A percentile compares a stretch with the other conserved stretches of the same genome.
Conservation (phyloP, 306 rosid genomes). For the Gastrolobium bilobum region DNA sequence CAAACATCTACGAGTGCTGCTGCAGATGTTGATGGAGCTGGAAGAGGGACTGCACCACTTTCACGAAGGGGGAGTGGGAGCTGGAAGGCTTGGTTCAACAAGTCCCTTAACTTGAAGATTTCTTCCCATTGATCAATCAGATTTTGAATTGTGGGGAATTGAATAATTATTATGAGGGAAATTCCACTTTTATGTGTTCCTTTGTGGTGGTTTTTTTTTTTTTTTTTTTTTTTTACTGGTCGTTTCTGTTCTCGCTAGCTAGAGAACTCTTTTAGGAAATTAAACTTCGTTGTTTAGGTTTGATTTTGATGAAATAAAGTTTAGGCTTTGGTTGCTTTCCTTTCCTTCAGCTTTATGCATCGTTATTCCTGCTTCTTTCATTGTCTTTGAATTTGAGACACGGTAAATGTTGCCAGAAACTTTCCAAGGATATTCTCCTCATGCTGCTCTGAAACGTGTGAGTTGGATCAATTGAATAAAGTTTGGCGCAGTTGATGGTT, state of each 20-base stretch:
- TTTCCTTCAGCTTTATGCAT: background rate
- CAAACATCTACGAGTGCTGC: slow-evolving; percentile 50
- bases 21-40: background rate
- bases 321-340: background rate
- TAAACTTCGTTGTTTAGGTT: background rate
- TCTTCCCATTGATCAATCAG: slow-evolving; percentile 65
- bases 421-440: slow-evolving; percentile 32
- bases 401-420: background rate
- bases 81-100: slow-evolving; percentile 92
- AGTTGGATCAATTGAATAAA: background rate
- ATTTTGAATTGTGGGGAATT: background rate
- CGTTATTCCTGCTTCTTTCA: background rate
- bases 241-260: slow-evolving; percentile 9
- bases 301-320: slow-evolving; percentile 20
- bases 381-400: background rate
- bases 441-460: slow-evolving; percentile 16
- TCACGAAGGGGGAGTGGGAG: slow-evolving; percentile 65
- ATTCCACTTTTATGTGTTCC: background rate
- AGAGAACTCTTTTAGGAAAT: slow-evolving; percentile 1
- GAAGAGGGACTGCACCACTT: background rate
- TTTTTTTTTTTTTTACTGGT: background rate
- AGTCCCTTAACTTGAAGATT: slow-evolving; percentile 75
- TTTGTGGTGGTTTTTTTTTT: background rate
- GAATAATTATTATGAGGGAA: background rate
- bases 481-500: background rate